phyloP scores from a whole-genome alignment of 2,329 filamentous ascomycete species.

The Arthrobotrys musiformis region DNA sequence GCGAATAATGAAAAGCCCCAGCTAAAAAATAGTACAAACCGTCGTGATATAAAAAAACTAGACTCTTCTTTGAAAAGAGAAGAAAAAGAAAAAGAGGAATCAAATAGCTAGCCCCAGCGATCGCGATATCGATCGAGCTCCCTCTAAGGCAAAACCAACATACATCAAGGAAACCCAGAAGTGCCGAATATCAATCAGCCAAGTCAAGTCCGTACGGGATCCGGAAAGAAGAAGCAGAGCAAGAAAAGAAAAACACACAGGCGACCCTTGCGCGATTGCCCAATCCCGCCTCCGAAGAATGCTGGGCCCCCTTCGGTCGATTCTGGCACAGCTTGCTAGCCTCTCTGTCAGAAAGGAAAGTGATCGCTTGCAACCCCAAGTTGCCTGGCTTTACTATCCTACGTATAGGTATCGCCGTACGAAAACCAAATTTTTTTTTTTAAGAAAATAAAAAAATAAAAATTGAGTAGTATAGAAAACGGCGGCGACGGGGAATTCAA shows the following conservation, averaged over 20 bases:
- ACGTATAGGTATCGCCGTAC: background rate
- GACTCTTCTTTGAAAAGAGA: no score
- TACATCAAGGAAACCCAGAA: background rate
- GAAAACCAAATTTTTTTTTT: background rate
- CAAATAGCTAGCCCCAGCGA: background rate
- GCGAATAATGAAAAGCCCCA: background rate
- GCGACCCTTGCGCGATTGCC: conserved; percentile 4
- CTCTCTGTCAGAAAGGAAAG: conserved; percentile 43
- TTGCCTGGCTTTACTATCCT: background rate
- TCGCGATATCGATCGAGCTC: background rate
- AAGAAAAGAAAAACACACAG: background rate
- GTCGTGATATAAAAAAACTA: no score
- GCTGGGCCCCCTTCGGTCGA: conserved; percentile 28
- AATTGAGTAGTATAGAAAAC: background rate
- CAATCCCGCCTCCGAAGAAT: conserved; percentile 25
- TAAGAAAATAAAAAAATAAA: no score
- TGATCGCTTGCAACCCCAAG: conserved; percentile 28
- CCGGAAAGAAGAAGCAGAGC: background rate
- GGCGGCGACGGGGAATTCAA: conserved; percentile 53
- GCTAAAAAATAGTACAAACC: background rate
- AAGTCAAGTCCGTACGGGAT: no score
- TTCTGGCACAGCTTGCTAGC: conserved; percentile 21
- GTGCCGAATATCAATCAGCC: conserved; percentile 24
- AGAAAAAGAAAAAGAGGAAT: background rate
- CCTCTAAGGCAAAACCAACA: conserved; percentile 17